Conservation (phyloP, 2,329 filamentous ascomycete genomes). For the Leptodontidium sp. region DNA sequence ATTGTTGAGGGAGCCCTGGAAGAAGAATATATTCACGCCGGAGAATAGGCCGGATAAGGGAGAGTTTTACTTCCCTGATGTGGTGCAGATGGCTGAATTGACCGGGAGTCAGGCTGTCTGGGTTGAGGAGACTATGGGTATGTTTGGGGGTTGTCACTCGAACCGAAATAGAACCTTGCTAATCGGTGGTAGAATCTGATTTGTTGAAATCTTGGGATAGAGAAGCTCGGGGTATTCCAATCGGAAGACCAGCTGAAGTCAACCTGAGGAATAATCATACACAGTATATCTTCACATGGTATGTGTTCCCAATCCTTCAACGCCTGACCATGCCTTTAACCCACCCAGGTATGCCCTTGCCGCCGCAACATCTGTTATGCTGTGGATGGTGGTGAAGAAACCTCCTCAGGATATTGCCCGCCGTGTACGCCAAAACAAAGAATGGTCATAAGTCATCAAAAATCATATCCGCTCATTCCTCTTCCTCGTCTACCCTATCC, state of each 20-base stretch:
- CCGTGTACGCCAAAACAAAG: slow-evolving; percentile 78
- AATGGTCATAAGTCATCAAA: slow-evolving; percentile 64
- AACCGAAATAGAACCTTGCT: background rate
- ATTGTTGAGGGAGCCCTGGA: slow-evolving; percentile 86
- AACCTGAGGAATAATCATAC: slow-evolving; percentile 96
- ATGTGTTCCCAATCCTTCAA: slow-evolving; percentile 49
- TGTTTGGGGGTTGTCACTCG: slow-evolving; percentile 9
- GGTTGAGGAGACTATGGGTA: slow-evolving; percentile 96
- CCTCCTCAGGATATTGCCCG: slow-evolving; percentile 76
- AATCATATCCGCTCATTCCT: slow-evolving; percentile 46
- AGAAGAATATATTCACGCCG: slow-evolving; percentile 98
- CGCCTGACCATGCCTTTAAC: slow-evolving; percentile 16
- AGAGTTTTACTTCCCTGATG: slow-evolving; percentile 95
- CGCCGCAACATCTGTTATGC: slow-evolving; percentile 89
- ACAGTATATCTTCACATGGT: slow-evolving; percentile 99
- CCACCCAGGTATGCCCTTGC: slow-evolving; percentile 80
- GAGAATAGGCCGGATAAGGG: slow-evolving; percentile 83
- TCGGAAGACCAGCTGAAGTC: slow-evolving; percentile 87
- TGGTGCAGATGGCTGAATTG: slow-evolving; percentile 86
- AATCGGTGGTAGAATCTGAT: slow-evolving; percentile 69
- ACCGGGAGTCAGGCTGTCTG: slow-evolving; percentile 88
- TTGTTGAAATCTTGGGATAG: slow-evolving; percentile 79
- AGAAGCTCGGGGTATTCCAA: slow-evolving; percentile 83
- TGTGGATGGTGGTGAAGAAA: slow-evolving; percentile 94
- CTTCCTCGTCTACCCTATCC: slow-evolving; percentile 52